Evolutionary conservation across 2,329 filamentous ascomycete species (phyloP), one percentile per base, ranked within the genome.

Genomic region (Cadophora gregata): DNA sequence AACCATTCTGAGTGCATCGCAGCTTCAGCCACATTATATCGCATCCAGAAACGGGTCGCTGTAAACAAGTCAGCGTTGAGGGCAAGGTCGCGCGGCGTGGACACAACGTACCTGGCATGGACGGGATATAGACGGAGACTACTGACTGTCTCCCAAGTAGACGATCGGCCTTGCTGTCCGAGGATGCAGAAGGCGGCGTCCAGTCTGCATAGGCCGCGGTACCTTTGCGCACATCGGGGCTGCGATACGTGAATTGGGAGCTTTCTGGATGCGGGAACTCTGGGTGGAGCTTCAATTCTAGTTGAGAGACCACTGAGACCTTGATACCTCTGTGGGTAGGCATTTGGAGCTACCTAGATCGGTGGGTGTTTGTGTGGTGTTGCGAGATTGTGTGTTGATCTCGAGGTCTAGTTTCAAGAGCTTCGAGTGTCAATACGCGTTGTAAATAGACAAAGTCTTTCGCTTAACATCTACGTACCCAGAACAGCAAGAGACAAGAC

Each of bases 61-160:
- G 1, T n/a, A 9, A 21, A 27, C 14, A 29, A 24, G 31, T 73
- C 29, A 73, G 65, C 50, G 50, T 5, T 14, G n/a, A 21, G 48
- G 27, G n/a, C 31, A 48, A 24, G 50, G 12, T 1, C 9, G 10
- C n/a, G n/a, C n/a, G 4, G 4, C 25, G 21, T 33, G 19, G 31
- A 31, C 25, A 27, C 3, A n/a, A 61, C 75, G 65, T 74, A 86
- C 85, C 85, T 74, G 85, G 80, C 3, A 80, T 73, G 0, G 85
- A 86, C 1, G 86, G 84, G 14, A 88, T 80, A 70, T 88, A 88
- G 38, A 88, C 85, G 1, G 86, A 85, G 25, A 83, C 77, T 4
- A 75, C 79, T 1, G 85, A 80, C 31, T 71, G 63, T 59, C 72
- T 69, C 29, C 74, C 75, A 58, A 77, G 78, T 68, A 70, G 74